phyloP scores from a whole-genome alignment of 164 flowering plant species.

The Chimonanthus salicifolius region DNA sequence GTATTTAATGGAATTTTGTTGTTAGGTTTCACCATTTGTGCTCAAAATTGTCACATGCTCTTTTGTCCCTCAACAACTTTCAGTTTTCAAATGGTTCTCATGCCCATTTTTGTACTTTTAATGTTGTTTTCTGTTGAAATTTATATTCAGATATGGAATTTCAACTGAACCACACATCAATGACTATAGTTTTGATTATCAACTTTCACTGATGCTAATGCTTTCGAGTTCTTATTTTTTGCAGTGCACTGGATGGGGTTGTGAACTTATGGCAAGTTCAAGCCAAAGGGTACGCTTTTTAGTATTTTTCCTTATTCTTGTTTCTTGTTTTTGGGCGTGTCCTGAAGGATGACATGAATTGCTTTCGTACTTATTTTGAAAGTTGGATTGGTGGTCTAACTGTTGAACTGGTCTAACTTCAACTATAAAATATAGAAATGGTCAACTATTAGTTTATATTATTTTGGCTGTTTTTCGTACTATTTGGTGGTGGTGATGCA shows the following conservation, averaged over 20 bases:
- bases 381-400: too few species aligned
- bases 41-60: background rate
- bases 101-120: background rate
- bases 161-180: background rate
- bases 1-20: background rate
- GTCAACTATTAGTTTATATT: too few species aligned
- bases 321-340: too few species aligned
- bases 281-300: conserved; percentile 51
- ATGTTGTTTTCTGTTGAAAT: background rate
- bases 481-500: too few species aligned
- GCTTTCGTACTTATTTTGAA: too few species aligned
- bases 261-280: conserved; percentile 89
- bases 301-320: too few species aligned
- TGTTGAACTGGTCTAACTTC: too few species aligned
- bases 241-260: conserved; percentile 93
- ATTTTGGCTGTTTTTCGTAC: too few species aligned
- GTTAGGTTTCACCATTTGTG: background rate
- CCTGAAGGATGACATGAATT: too few species aligned
- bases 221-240: conserved; percentile 13
- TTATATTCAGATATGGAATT: background rate
- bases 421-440: too few species aligned
- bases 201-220: conserved; percentile 2
- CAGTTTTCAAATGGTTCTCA: background rate
- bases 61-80: background rate
- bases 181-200: background rate